A percentile compares a stretch with the other conserved stretches of the same genome.
Evolutionary conservation across 1,139 yeast genomes (phyloP).

Genomic region (Tardiomyces depauwii): DNA sequence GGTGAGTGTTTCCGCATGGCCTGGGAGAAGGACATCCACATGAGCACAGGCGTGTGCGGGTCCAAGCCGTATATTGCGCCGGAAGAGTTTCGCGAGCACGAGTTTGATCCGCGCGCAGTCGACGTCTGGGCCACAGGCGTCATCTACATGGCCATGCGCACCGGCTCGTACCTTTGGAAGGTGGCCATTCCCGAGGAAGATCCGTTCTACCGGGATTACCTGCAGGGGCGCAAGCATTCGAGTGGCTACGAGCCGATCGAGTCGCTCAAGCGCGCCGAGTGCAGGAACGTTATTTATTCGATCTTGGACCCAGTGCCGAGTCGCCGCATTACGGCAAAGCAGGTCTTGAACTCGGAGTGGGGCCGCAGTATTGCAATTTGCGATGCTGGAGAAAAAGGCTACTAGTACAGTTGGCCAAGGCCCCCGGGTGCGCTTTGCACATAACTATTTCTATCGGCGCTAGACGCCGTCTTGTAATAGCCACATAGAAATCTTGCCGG

Average conservation of each 20-base stretch:
- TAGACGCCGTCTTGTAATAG: background rate
- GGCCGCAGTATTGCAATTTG: slow-evolving; percentile 80
- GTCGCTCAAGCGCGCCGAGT: slow-evolving; percentile 60
- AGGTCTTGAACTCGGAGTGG: slow-evolving; percentile 90
- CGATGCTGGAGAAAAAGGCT: slow-evolving; percentile 43
- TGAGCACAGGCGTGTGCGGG: slow-evolving; percentile 80
- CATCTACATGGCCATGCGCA: slow-evolving; percentile 96
- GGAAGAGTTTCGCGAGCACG: slow-evolving; percentile 66
- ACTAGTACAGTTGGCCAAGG: slow-evolving; percentile 3
- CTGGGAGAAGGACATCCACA: slow-evolving; percentile 83
- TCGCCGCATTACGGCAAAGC: slow-evolving; percentile 79
- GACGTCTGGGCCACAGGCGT: slow-evolving; percentile 98
- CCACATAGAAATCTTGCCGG: background rate
- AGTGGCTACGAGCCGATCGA: slow-evolving; percentile 91
- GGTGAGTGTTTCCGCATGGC: slow-evolving; percentile 96
- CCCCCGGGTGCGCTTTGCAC: too few species aligned
- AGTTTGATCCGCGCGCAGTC: slow-evolving; percentile 83
- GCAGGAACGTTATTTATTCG: slow-evolving; percentile 86
- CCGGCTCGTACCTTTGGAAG: slow-evolving; percentile 91
- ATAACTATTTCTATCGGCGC: background rate
- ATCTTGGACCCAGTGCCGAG: slow-evolving; percentile 81
- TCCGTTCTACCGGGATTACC: slow-evolving; percentile 64
- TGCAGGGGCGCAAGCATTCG: slow-evolving; percentile 64
- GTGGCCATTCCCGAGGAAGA: slow-evolving; percentile 64
- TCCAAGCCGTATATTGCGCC: slow-evolving; percentile 95